phyloP scores from a whole-genome alignment of 176 grass and related monocot genomes.

The Carex kokanica region DNA sequence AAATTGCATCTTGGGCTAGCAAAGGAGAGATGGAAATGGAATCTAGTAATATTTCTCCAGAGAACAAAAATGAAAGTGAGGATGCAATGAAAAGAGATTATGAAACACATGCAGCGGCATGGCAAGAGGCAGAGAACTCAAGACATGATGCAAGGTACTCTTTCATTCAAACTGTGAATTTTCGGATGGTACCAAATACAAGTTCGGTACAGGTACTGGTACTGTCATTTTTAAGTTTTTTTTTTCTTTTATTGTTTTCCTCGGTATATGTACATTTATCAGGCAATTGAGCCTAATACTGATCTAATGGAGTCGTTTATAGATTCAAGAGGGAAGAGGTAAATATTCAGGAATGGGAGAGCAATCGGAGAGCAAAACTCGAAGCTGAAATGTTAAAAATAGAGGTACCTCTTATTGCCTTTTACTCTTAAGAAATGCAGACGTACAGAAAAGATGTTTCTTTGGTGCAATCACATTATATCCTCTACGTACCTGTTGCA shows the following conservation, averaged over 20 bases:
- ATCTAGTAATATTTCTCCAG: conserved; percentile 29
- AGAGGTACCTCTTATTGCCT: conserved; percentile 43
- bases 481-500: neutral
- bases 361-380: conserved; percentile 47
- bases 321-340: conserved; percentile 88
- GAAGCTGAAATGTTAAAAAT: conserved; percentile 70
- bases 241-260: neutral
- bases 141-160: conserved; percentile 80
- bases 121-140: conserved; percentile 75
- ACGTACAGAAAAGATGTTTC: too few species aligned
- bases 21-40: conserved; percentile 69
- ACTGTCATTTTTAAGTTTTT: neutral
- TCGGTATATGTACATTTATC: neutral
- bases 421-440: neutral
- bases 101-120: conserved; percentile 59
- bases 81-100: conserved; percentile 61
- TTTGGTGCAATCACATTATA: neutral
- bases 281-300: neutral
- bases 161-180: neutral
- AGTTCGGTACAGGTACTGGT: neutral
- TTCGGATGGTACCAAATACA: neutral
- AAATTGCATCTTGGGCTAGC: conserved; percentile 92
- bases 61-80: conserved; percentile 40
- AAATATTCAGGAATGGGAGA: conserved; percentile 93
- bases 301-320: neutral